Conservation (phyloP, 2,329 filamentous ascomycete genomes). For the Colletotrichum filicis region DNA sequence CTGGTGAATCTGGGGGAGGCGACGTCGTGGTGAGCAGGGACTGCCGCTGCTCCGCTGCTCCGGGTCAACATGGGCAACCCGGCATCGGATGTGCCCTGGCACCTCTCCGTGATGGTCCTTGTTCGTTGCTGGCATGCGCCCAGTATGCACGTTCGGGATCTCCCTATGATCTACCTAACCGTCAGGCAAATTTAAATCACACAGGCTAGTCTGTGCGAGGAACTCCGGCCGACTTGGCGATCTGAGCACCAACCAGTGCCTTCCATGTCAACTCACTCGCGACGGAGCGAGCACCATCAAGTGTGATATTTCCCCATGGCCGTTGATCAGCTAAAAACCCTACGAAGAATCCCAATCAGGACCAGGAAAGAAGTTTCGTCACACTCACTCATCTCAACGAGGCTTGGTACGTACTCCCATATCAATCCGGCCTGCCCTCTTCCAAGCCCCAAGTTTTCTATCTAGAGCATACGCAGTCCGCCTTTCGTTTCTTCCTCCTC, state of each 20-base stretch:
- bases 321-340: constrained; percentile 34
- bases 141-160: constrained; percentile 34
- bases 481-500: constrained; percentile 27
- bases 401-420: constrained; percentile 33
- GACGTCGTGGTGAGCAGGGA: constrained; percentile 22
- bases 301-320: not conserved
- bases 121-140: constrained; percentile 11
- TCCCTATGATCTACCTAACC: constrained; percentile 34
- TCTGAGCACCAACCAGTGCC: constrained; percentile 35
- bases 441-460: constrained; percentile 18
- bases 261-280: constrained; percentile 32
- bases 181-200: constrained; percentile 35
- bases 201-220: constrained; percentile 36
- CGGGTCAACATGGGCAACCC: constrained; percentile 29
- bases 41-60: constrained; percentile 33
- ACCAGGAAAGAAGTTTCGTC: constrained; percentile 18
- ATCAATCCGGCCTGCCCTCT: constrained; percentile 32
- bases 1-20: constrained; percentile 11
- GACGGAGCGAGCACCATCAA: constrained; percentile 30
- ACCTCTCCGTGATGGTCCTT: constrained; percentile 11
- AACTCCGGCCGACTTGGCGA: constrained; percentile 37
- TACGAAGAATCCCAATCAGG: constrained; percentile 16
- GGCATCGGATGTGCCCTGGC: constrained; percentile 32
- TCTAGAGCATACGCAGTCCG: constrained; percentile 29
- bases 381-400: constrained; percentile 36